These are phyloP conservation scores for Cercospora sesami DNA, from an alignment of 2,329 filamentous ascomycete genomes.

Conservation along the genomic window DNA sequence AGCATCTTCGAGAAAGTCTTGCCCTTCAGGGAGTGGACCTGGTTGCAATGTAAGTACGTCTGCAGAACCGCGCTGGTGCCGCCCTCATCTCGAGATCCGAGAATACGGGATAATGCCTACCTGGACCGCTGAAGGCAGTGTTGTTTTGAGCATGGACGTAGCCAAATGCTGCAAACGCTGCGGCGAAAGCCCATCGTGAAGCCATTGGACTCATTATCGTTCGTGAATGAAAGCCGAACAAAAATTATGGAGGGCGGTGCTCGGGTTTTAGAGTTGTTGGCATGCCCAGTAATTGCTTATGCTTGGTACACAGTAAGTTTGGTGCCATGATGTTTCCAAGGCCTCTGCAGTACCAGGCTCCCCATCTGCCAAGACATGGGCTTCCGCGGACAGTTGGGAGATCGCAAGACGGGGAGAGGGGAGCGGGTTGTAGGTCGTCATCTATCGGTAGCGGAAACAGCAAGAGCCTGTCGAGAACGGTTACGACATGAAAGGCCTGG, in stretches of 20 bases:
- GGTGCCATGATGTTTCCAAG: slow-evolving; percentile 12
- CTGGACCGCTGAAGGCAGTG: slow-evolving; percentile 16
- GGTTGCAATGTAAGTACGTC: background rate
- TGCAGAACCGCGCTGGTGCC: background rate
- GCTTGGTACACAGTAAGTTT: slow-evolving; percentile 10
- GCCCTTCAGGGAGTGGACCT: slow-evolving; percentile 9
- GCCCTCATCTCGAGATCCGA: background rate
- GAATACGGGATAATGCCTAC: background rate
- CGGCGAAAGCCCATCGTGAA: slow-evolving; percentile 4
- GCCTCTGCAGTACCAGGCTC: slow-evolving; percentile 8
- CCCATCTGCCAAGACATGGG: background rate
- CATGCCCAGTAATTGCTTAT: slow-evolving; percentile 13
- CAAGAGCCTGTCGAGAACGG: background rate
- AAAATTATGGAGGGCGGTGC: background rate
- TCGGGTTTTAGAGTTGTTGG: slow-evolving; percentile 1
- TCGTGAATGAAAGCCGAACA: background rate
- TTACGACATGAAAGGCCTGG: background rate
- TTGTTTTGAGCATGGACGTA: slow-evolving; percentile 15
- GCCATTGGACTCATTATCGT: background rate
- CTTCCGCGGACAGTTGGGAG: background rate
- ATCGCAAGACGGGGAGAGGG: background rate
- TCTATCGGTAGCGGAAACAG: background rate
- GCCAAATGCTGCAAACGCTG: slow-evolving; percentile 6
- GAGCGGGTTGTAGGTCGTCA: background rate
- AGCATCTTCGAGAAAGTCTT: slow-evolving; percentile 10